Percentiles rank a stretch among this genome's conserved stretches.
These are phyloP conservation scores for Solanum gandarillasii DNA, from an alignment of 257 asterid species.

Conservation along the genomic window DNA sequence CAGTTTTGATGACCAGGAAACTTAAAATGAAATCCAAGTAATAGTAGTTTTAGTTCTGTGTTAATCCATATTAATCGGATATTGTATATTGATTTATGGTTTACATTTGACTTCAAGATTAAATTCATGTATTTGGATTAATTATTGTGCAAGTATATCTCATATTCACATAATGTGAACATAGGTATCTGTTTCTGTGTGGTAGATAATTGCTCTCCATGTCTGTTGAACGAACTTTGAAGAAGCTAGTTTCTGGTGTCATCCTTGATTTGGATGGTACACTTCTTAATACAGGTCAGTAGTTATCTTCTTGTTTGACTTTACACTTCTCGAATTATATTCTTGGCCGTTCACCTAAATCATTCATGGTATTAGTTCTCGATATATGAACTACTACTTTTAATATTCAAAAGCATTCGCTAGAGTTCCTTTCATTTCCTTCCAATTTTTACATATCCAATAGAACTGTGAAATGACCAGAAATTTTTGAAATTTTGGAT, in stretches of 20 bases:
- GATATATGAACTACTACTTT: background rate
- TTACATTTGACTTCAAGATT: background rate
- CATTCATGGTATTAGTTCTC: background rate
- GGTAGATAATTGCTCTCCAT: background rate
- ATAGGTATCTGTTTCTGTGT: background rate
- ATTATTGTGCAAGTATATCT: slow-evolving; percentile 1
- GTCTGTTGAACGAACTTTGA: slow-evolving; percentile 34
- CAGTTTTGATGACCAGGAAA: background rate
- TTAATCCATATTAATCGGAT: background rate
- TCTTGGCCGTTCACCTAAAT: background rate
- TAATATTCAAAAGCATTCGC: background rate
- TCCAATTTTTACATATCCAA: background rate
- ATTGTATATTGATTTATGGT: background rate
- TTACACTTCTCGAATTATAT: background rate
- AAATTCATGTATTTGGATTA: background rate
- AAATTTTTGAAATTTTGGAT: background rate
- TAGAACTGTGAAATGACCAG: background rate
- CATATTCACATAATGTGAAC: slow-evolving; percentile 4
- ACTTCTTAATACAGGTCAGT: slow-evolving; percentile 76
- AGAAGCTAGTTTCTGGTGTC: slow-evolving; percentile 59
- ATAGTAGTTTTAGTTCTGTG: background rate
- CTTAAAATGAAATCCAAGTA: background rate
- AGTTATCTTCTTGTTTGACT: background rate
- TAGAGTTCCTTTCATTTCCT: background rate
- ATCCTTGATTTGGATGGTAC: slow-evolving; percentile 95